Base-by-base conservation (phyloP, 2,329 filamentous ascomycete genomes). In the Proliferodiscus dingleyae region DNA sequence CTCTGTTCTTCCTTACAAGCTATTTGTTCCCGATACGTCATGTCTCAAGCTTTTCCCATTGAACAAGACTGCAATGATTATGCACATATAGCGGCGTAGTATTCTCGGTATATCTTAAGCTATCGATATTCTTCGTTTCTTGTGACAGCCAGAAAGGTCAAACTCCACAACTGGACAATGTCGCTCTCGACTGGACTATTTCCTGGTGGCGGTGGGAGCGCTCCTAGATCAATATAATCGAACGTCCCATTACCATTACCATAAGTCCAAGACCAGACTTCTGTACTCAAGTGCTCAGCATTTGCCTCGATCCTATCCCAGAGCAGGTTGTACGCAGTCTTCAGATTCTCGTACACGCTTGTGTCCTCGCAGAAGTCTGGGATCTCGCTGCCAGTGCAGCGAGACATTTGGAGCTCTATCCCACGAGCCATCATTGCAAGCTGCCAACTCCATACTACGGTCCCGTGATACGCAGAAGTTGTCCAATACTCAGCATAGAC, bases 391-490 rank as follows among this genome's bases (percentile, higher is more conserved):
- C 46, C 41, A 18, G 13, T 44, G 58, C 78, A 85, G 2, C 79
- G 68, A 1, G 58, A 69, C 4, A 84, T 67, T 53, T 84, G 80
- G 2, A 70, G 62, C 45, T 80, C 72, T 0, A 85, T 61, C 0
- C 81, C 80, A 8, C 71, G 71, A 0, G 75, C 80, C 74, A 83
- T 81, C 72, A 84, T 81, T 0, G 78, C 72, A 3, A 83, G 64
- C 44, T 78, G 80, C 78, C 79, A 85, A 36, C 71, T 73, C 80
- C 79, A 84, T 1, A 85, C 68, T 0, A 85, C 80, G 0, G 80
- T 81, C 0, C 79, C 80, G 46, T 84, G 80, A 52, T 81, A 85
- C 0, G 74, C 76, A 3, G 68, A 66, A n/a, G 71, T 76, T 1
- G 75, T 76, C 50, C 74, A 84, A 41, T 75, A 74, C 0, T 61